phyloP scores from a whole-genome alignment of 225 moss, liverwort and hornwort species.

The Marchantia polymorpha region DNA sequence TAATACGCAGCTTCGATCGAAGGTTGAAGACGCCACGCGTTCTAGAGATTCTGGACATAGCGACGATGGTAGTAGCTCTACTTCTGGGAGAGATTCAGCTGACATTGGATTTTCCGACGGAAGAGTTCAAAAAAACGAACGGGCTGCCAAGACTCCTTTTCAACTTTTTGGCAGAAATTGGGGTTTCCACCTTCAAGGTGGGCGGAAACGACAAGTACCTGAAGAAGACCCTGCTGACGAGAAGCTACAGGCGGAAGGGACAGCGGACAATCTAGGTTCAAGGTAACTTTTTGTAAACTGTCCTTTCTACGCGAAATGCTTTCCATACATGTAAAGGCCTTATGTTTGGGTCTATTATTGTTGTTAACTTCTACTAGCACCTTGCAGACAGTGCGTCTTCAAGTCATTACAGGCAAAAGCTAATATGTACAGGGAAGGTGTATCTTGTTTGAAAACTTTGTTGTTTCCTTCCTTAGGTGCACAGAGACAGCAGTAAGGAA shows the following conservation, averaged over 20 bases:
- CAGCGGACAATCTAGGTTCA: constrained; percentile 34
- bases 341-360: too few relatives aligned
- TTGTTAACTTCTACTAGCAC: too few relatives aligned
- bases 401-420: too few relatives aligned
- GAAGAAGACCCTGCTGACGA: constrained; percentile 45
- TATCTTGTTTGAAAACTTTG: neutral
- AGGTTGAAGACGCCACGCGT: constrained; percentile 23
- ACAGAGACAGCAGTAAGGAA: constrained; percentile 49
- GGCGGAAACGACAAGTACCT: constrained; percentile 57
- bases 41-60: constrained; percentile 37
- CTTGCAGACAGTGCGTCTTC: too few relatives aligned
- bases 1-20: constrained; percentile 41
- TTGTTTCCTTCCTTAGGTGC: neutral
- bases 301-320: too few relatives aligned
- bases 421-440: too few relatives aligned
- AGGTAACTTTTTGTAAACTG: constrained; percentile 32
- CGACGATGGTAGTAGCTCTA: constrained; percentile 47
- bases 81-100: constrained; percentile 47
- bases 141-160: constrained; percentile 52
- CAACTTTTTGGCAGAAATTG: constrained; percentile 78
- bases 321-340: too few relatives aligned
- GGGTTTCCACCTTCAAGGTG: constrained; percentile 60
- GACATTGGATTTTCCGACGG: constrained; percentile 28
- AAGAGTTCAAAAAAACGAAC: constrained; percentile 36
- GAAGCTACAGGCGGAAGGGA: constrained; percentile 29